phyloP scores from a whole-genome alignment of 2,329 filamentous ascomycete genomes.

The Blastomyces emzantsi region DNA sequence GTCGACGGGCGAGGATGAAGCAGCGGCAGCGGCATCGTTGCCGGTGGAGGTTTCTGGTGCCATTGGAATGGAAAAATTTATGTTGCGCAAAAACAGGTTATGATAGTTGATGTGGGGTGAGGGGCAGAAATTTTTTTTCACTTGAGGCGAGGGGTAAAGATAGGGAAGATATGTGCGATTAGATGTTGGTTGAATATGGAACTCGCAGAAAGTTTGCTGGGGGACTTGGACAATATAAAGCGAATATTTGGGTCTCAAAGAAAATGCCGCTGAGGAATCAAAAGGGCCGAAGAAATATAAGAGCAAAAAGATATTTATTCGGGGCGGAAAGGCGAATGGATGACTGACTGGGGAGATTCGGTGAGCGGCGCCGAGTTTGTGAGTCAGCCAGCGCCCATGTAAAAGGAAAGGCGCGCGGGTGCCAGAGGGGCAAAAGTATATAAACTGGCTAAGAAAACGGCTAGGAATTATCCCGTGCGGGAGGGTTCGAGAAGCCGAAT shows the following conservation, averaged over 20 bases:
- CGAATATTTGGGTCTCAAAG: neutral
- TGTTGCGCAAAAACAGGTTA: neutral
- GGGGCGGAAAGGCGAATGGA: neutral
- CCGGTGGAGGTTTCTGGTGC: constrained; percentile 24
- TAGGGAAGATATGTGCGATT: neutral
- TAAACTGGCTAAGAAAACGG: neutral
- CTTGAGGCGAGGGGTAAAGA: neutral
- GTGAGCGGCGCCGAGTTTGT: neutral
- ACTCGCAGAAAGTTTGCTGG: neutral
- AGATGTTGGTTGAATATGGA: neutral
- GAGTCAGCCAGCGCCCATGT: neutral
- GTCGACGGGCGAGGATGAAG: constrained; percentile 42
- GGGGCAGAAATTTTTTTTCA: neutral
- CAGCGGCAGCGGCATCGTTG: constrained; percentile 21
- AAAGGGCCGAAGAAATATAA: neutral
- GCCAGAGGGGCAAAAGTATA: neutral
- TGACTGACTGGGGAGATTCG: neutral
- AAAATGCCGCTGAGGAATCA: neutral
- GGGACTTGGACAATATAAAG: neutral
- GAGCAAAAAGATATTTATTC: neutral
- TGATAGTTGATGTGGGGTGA: neutral
- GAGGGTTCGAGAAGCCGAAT: neutral
- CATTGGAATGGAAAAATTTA: constrained; percentile 23
- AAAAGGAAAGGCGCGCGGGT: neutral
- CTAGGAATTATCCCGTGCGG: no score